phyloP scores from a whole-genome alignment of 192 early-diverging fungal species.

The Coemansia sp. region DNA sequence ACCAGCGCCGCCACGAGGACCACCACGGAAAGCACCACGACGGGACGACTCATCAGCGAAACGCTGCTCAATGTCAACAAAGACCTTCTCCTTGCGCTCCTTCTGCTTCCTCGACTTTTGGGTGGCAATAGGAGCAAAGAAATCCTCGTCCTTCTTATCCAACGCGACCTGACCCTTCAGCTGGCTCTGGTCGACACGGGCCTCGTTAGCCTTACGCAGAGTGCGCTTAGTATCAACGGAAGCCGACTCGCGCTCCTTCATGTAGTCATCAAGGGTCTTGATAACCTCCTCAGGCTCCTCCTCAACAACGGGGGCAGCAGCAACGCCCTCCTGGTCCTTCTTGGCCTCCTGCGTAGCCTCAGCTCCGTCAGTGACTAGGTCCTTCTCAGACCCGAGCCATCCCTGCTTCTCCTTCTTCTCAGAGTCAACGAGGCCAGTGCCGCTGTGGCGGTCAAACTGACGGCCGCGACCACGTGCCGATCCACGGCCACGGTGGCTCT shows the following conservation, averaged over 20 bases:
- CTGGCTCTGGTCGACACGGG: slow-evolving; percentile 71
- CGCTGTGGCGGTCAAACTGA: slow-evolving; percentile 85
- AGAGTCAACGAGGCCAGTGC: slow-evolving; percentile 73
- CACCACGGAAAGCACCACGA: slow-evolving; percentile 64
- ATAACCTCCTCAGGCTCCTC: slow-evolving; percentile 76
- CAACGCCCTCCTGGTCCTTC: slow-evolving; percentile 43
- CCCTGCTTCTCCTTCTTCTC: slow-evolving; percentile 92
- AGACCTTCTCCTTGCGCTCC: slow-evolving; percentile 72
- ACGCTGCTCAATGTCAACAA: slow-evolving; percentile 78
- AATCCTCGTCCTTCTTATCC: slow-evolving; percentile 71
- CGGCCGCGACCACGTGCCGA: slow-evolving; percentile 66
- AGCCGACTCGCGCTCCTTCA: slow-evolving; percentile 67
- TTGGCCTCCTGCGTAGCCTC: slow-evolving; percentile 45
- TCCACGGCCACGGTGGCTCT: slow-evolving; percentile 58
- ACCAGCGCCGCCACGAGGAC: slow-evolving; percentile 26
- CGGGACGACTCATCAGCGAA: slow-evolving; percentile 66
- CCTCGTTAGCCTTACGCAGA: slow-evolving; percentile 87
- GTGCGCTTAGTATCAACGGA: slow-evolving; percentile 61
- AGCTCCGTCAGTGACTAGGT: slow-evolving; percentile 36
- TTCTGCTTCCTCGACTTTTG: slow-evolving; percentile 65
- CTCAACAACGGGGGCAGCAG: slow-evolving; percentile 42
- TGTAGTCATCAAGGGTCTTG: slow-evolving; percentile 89
- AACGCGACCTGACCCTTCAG: slow-evolving; percentile 80
- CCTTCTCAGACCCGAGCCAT: slow-evolving; percentile 65
- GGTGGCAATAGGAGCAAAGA: slow-evolving; percentile 61